These are phyloP conservation scores for Lachancea fermentati DNA, from an alignment of 805 yeast genomes.

Conservation along the genomic window DNA sequence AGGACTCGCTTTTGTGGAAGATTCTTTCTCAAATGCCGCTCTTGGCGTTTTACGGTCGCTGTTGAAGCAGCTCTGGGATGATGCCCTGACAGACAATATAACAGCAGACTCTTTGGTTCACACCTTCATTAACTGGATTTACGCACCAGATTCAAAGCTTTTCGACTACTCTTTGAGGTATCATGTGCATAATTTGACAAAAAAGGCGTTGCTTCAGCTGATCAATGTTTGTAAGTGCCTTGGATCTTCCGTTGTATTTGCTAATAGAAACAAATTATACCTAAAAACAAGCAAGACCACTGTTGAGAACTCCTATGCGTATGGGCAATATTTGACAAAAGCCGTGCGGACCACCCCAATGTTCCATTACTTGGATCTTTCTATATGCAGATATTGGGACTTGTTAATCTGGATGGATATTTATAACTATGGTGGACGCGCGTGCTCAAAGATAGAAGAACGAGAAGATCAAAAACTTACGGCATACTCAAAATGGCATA, in stretches of 20 bases:
- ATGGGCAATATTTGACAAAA: constrained; percentile 75
- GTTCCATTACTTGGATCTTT: constrained; percentile 75
- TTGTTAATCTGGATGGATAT: constrained; percentile 93
- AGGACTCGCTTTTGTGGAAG: constrained; percentile 54
- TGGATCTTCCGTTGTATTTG: constrained; percentile 77
- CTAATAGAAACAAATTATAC: constrained; percentile 69
- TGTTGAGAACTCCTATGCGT: constrained; percentile 86
- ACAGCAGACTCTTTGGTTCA: constrained; percentile 83
- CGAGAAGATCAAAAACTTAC: constrained; percentile 34
- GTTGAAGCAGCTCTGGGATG: constrained; percentile 92
- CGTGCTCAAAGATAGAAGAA: constrained; percentile 36
- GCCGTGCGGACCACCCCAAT: constrained; percentile 75
- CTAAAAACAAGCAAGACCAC: constrained; percentile 68
- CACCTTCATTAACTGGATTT: constrained; percentile 80
- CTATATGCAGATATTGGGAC: constrained; percentile 82
- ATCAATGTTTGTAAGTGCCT: constrained; percentile 67
- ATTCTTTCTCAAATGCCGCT: constrained; percentile 75
- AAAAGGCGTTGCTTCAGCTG: constrained; percentile 74
- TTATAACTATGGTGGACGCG: constrained; percentile 75
- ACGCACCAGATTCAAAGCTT: constrained; percentile 61
- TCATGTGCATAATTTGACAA: constrained; percentile 81
- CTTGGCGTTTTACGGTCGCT: constrained; percentile 61
- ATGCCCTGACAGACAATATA: constrained; percentile 58
- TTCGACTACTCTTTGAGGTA: constrained; percentile 77
- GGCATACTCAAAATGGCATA: constrained; percentile 68